phyloP scores from a whole-genome alignment of 2,329 filamentous ascomycete genomes.

The Trichoderma sp. region DNA sequence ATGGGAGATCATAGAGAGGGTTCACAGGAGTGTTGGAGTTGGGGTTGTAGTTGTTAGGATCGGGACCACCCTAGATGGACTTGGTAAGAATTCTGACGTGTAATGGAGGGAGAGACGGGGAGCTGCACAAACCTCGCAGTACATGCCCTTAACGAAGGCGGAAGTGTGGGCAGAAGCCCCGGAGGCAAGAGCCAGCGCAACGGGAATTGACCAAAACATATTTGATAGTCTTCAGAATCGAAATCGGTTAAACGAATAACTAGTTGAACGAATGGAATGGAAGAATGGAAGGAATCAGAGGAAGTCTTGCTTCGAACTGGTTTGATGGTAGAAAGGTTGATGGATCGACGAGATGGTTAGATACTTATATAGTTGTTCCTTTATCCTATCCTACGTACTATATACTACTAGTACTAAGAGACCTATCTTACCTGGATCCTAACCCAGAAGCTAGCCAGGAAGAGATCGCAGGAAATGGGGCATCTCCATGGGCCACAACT shows the following conservation, averaged over 20 bases:
- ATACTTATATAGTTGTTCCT: slow-evolving; percentile 4
- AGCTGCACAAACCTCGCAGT: slow-evolving; percentile 20
- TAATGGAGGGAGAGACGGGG: background rate
- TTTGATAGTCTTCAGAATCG: background rate
- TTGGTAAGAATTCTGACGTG: background rate
- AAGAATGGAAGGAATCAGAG: background rate
- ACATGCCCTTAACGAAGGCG: slow-evolving; percentile 26
- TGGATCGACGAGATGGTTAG: background rate
- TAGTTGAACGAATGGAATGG: background rate
- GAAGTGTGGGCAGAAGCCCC: slow-evolving; percentile 22
- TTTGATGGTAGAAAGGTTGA: background rate
- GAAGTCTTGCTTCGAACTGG: background rate
- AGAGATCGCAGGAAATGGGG: background rate
- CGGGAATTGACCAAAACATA: slow-evolving; percentile 19
- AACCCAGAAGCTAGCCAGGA: background rate
- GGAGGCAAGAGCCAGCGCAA: slow-evolving; percentile 18
- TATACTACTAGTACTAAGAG: background rate
- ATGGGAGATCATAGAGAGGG: slow-evolving; percentile 41
- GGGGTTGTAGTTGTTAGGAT: slow-evolving; percentile 31
- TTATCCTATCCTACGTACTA: background rate
- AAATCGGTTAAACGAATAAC: background rate
- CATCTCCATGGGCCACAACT: background rate
- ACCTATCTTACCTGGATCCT: background rate
- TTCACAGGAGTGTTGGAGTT: slow-evolving; percentile 42
- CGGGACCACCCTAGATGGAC: slow-evolving; percentile 23